Base-by-base conservation (phyloP, 208 protist genomes). In the Trypanosoma theileri region DNA sequence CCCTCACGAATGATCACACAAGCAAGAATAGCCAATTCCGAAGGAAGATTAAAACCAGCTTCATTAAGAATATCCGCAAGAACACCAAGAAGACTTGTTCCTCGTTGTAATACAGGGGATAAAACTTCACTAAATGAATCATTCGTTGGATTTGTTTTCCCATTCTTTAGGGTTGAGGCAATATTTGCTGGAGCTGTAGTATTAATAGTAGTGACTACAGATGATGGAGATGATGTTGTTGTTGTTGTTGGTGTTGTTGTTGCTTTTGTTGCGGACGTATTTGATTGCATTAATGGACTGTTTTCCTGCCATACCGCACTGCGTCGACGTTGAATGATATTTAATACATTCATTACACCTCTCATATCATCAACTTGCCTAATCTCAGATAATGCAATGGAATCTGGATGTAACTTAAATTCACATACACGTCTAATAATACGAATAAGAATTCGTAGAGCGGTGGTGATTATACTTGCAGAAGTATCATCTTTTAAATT, bases 21-120 rank as follows among this genome's bases (percentile, higher is more conserved):
- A 0, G 88, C 87, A 19, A 91, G 66, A 11, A 59, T 16, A 45
- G 79, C 84, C 0, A 96, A 60, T 16, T 74, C 66, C 8, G 76
- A 22, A n/a, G 83, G 76, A 19, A 92, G 66, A 61, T 78, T 81
- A 17, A 79, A 54, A 0, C 83, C 81, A 0, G 84, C 77, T 46
- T 91, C 90, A 57, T 93, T 91, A 31, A 95, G 79, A 41, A 93
- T 84, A 61, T 89, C 88, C 3, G 72, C 65, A 11, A 95, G 80
- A 31, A 90, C 65, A 54, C 78, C 81, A 16, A 95, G 75, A 11
- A 93, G 69, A 28, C 81, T 82, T 12, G 71, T 59, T 24, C 69
- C 73, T 17, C 52, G 35, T 19, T 64, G 56, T 55, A 13, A 44
- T 41, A 44, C 31, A 48, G 53, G 10, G 41, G 2, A 16, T 50